Percentiles rank a stretch among this genome's conserved stretches.
These are phyloP conservation scores for Saturnispora sanitii DNA, from an alignment of 805 yeast genomes.

Conservation along the genomic window DNA sequence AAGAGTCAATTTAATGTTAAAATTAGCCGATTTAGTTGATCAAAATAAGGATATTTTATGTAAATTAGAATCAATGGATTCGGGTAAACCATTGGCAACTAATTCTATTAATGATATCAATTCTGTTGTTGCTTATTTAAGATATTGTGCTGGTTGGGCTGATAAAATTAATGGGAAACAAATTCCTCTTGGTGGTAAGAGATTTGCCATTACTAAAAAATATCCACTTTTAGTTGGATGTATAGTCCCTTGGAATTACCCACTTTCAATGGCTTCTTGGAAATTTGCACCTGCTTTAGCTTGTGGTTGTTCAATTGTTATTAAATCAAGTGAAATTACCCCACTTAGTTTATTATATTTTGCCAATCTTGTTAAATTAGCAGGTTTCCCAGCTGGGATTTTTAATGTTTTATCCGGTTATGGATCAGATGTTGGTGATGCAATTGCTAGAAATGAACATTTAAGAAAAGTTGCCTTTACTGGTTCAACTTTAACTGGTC, in stretches of 20 bases:
- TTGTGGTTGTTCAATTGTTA: constrained; percentile 63
- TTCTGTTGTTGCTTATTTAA: constrained; percentile 35
- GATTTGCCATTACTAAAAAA: constrained; percentile 57
- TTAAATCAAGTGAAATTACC: constrained; percentile 69
- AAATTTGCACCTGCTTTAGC: constrained; percentile 77
- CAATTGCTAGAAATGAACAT: constrained; percentile 49
- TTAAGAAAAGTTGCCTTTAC: constrained; percentile 55
- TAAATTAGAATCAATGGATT: constrained; percentile 43
- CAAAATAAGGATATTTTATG: constrained; percentile 39
- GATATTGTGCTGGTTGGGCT: constrained; percentile 56
- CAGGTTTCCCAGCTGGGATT: constrained; percentile 72
- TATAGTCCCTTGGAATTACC: constrained; percentile 68
- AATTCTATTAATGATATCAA: constrained; percentile 43
- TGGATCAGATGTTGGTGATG: constrained; percentile 63
- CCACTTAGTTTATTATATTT: constrained; percentile 59
- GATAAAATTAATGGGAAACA: constrained; percentile 41
- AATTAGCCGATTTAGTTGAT: constrained; percentile 43
- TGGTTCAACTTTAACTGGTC: constrained; percentile 61
- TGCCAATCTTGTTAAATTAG: constrained; percentile 47
- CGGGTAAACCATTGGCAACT: constrained; percentile 41
- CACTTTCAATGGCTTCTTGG: constrained; percentile 68
- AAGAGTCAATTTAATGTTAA: constrained; percentile 32
- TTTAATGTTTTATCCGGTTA: constrained; percentile 62
- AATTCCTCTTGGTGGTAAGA: constrained; percentile 31
- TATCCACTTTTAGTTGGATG: constrained; percentile 61